Percentiles rank a stretch among this genome's conserved stretches.
Conservation (phyloP, 75 land plant genomes). For the Chamaecyparis obtusa region DNA sequence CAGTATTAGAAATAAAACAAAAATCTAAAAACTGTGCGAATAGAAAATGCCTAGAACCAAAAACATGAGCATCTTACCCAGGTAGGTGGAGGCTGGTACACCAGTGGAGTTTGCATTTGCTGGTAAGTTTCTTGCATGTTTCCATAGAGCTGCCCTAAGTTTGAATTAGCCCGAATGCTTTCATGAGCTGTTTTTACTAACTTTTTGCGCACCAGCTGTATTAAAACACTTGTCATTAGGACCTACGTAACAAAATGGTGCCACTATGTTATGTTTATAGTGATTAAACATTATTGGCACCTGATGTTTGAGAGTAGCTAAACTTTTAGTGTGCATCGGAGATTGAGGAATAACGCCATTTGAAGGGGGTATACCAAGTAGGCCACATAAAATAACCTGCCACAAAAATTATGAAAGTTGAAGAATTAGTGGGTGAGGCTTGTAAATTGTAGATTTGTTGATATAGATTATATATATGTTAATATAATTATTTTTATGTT, state of each 20-base stretch:
- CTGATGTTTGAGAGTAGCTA: slow-evolving; percentile 73
- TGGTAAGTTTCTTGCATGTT: slow-evolving; percentile 83
- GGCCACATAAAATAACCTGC: slow-evolving; percentile 55
- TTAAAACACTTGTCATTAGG: not conserved
- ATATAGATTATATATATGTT: no score
- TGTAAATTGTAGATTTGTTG: no score
- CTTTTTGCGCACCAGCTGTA: slow-evolving; percentile 70
- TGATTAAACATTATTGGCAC: slow-evolving; percentile 15
- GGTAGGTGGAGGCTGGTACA: slow-evolving; percentile 44
- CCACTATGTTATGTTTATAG: not conserved
- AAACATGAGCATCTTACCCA: slow-evolving; percentile 20
- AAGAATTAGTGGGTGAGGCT: no score
- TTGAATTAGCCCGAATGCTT: slow-evolving; percentile 58
- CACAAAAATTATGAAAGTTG: not conserved
- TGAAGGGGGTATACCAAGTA: slow-evolving; percentile 70
- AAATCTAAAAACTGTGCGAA: not conserved
- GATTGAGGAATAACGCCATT: slow-evolving; percentile 81
- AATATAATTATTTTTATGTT: no score
- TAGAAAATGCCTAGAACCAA: not conserved
- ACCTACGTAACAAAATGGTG: not conserved
- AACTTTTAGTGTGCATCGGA: slow-evolving; percentile 72
- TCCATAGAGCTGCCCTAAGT: slow-evolving; percentile 66
- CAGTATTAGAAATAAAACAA: no score
- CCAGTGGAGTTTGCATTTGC: slow-evolving; percentile 83
- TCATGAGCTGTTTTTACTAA: slow-evolving; percentile 57